Evolutionary conservation across 2,329 filamentous ascomycete species (phyloP).

Genomic region (Penicillium griseofulvum): DNA sequence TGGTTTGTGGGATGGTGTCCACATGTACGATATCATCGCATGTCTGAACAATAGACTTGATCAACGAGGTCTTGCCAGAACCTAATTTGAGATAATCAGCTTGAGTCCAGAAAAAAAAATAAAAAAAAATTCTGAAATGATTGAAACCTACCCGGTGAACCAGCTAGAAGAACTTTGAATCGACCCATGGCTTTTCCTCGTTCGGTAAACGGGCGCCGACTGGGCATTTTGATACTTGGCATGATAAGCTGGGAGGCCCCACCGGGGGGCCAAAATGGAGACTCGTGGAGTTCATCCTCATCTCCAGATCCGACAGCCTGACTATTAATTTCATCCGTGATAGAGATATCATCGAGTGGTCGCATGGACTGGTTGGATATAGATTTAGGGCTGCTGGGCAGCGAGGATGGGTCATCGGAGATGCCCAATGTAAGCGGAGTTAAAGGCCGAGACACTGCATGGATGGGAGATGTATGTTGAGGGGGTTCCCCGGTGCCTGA

Average conservation of each 20-base stretch:
- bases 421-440: constrained; percentile 49
- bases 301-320: constrained; percentile 57
- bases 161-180: constrained; percentile 84
- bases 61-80: constrained; percentile 83
- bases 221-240: constrained; percentile 91
- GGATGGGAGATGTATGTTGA: constrained; percentile 18
- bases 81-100: constrained; percentile 48
- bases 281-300: constrained; percentile 48
- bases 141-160: constrained; percentile 63
- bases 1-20: constrained; percentile 55
- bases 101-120: too few species aligned
- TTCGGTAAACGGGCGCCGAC: constrained; percentile 84
- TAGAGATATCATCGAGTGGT: constrained; percentile 57
- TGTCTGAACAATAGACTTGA: constrained; percentile 80
- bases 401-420: constrained; percentile 49
- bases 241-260: constrained; percentile 79
- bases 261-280: constrained; percentile 32
- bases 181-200: constrained; percentile 78
- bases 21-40: constrained; percentile 94
- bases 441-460: constrained; percentile 42
- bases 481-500: constrained; percentile 16
- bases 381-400: constrained; percentile 60
- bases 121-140: too few species aligned
- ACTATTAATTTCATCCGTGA: constrained; percentile 55
- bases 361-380: constrained; percentile 58